Base-by-base conservation (phyloP, 192 early-diverging fungal species). In the Helicostylum pulchrum region DNA sequence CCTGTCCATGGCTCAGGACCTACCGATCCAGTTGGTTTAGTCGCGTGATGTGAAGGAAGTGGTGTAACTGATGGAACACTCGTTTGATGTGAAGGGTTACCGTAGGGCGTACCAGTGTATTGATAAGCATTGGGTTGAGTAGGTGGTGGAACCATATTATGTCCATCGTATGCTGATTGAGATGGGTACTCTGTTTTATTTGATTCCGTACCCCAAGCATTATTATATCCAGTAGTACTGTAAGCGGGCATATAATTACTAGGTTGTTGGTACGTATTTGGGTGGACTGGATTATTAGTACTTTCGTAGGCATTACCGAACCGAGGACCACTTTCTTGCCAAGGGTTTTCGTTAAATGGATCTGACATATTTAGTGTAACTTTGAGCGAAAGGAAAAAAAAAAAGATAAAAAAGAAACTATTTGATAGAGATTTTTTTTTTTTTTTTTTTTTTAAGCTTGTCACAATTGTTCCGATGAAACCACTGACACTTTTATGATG, bases 101-200 rank as follows among this genome's bases (percentile, higher is more conserved):
- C 67, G 55, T 58, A 74, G 10, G 56, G 57, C 0, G 72, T 74
- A 14, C 72, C 72, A 5, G 62, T 10, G 45, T 44, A 74, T 61
- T 74, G 62, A 51, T 74, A 74, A 21, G 71, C 65, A 34, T 72
- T 59, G 21, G 32, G 39, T 44, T 36, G 17, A 14, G 19, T 31
- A 31, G 31, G 53, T 12, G 56, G 20, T 6, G 42, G 42, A 44
- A n/a, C 19, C 17, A 21, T 23, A 15, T 17, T 65, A 21, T 39
- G 23, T 48, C 62, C 45, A 17, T 62, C 55, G 36, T 59, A 39
- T 23, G 20, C 36, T 42, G 49, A 55, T 23, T 21, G 34, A 1
- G 15, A n/a, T 21, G 36, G 42, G 17, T 6, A 39, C 32, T 64
- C 52, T 30, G 42, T 45, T 44, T 52, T 68, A 19, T 50, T 62